These are phyloP conservation scores for Amanita inopinata DNA, from an alignment of 768 basidiomycete species.

Conservation along the genomic window DNA sequence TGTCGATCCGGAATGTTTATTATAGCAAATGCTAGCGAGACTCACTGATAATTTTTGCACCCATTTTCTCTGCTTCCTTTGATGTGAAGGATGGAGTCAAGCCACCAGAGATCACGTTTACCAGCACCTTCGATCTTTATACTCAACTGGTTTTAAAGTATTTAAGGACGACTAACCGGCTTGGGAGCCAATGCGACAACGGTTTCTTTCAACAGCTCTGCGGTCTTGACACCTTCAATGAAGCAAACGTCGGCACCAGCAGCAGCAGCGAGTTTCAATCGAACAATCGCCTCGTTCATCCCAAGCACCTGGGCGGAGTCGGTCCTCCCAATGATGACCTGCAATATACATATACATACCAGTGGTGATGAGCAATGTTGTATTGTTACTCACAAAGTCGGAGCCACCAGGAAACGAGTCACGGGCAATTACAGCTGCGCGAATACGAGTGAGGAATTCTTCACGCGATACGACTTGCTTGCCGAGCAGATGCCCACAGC, in stretches of 20 bases:
- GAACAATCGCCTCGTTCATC: conserved; percentile 64
- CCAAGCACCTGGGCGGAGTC: conserved; percentile 73
- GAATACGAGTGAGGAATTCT: conserved; percentile 42
- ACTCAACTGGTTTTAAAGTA: background rate
- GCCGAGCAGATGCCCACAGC: conserved; percentile 44
- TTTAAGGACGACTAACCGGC: conserved; percentile 34
- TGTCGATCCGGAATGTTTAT: no score
- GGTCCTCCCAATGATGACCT: conserved; percentile 69
- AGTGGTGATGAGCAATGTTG: background rate
- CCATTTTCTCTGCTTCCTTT: conserved; percentile 56
- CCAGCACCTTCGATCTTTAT: conserved; percentile 38
- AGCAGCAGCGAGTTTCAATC: conserved; percentile 61
- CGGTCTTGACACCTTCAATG: conserved; percentile 68
- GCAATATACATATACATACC: background rate
- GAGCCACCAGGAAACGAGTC: conserved; percentile 30
- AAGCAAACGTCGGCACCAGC: conserved; percentile 76
- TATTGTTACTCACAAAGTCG: background rate
- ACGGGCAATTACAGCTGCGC: conserved; percentile 40
- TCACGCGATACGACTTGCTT: conserved; percentile 42
- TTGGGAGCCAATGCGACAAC: conserved; percentile 63
- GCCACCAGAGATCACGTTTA: conserved; percentile 74
- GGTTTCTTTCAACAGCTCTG: conserved; percentile 52
- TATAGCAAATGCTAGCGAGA: no score
- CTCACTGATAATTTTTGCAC: conserved; percentile 73
- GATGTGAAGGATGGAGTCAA: conserved; percentile 67